phyloP scores from a whole-genome alignment of 2,329 filamentous ascomycete genomes.

The Talaromyces sp. region DNA sequence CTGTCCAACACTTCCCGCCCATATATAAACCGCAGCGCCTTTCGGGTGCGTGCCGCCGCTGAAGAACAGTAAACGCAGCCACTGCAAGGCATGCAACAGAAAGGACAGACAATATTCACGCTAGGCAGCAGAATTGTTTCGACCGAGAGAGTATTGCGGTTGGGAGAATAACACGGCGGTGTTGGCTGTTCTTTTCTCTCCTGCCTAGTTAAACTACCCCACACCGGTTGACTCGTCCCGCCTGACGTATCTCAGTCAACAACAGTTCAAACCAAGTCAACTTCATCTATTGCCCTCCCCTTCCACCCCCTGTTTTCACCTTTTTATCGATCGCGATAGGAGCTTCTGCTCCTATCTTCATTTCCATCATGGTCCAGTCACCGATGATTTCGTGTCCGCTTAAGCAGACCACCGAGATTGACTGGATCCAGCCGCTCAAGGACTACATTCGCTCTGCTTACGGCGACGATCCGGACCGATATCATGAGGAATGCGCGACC shows the following conservation, averaged over 20 bases:
- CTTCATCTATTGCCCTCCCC: neutral
- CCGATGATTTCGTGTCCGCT: constrained; percentile 95
- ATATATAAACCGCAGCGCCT: neutral
- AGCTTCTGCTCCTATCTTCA: constrained; percentile 29
- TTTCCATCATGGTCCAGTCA: constrained; percentile 66
- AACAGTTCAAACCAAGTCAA: neutral
- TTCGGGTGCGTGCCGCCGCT: neutral
- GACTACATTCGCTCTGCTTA: constrained; percentile 89
- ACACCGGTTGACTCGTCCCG: constrained; percentile 4
- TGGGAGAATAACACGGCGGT: neutral
- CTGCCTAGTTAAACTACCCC: constrained; percentile 3
- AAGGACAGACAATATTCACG: neutral
- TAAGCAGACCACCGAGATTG: constrained; percentile 93
- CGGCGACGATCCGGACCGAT: constrained; percentile 93
- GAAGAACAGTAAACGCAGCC: neutral
- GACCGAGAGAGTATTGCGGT: neutral
- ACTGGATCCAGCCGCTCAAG: constrained; percentile 92
- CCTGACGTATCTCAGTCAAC: constrained; percentile 3
- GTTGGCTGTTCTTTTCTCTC: neutral
- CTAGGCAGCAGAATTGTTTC: constrained; percentile 1
- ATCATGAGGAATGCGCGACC: constrained; percentile 89
- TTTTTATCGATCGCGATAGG: constrained; percentile 13
- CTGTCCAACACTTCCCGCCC: neutral
- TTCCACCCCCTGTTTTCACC: neutral
- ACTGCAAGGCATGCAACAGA: neutral